phyloP scores from a whole-genome alignment of 2,329 filamentous ascomycete species.

The Sphaerostilbella broomeana region DNA sequence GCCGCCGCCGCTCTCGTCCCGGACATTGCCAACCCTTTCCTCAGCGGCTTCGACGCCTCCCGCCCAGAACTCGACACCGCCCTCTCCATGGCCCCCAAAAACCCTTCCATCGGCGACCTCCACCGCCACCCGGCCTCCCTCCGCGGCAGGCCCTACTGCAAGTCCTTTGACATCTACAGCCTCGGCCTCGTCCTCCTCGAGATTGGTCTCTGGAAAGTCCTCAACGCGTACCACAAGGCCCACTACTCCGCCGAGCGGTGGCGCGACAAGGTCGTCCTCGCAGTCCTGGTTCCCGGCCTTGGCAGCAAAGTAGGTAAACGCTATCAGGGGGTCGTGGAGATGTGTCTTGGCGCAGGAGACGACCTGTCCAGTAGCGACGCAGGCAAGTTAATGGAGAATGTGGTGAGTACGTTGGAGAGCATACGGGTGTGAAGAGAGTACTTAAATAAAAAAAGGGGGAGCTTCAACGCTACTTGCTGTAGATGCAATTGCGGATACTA shows the following conservation, averaged over 20 bases:
- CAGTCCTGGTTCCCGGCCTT: constrained; percentile 34
- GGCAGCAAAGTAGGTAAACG: constrained; percentile 35
- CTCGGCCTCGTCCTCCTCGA: constrained; percentile 45
- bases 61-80: constrained; percentile 46
- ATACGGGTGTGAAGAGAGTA: constrained; percentile 24
- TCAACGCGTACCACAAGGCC: constrained; percentile 35
- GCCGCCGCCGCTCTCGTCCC: constrained; percentile 32
- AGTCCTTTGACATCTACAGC: constrained; percentile 47
- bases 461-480: too few relatives aligned
- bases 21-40: constrained; percentile 36
- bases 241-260: constrained; percentile 37
- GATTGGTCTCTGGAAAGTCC: constrained; percentile 42
- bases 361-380: constrained; percentile 32
- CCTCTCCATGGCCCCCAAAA: constrained; percentile 39
- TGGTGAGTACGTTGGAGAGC: constrained; percentile 35
- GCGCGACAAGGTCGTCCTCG: constrained; percentile 35
- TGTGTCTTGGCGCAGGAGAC: constrained; percentile 32
- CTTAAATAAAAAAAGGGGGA: too few relatives aligned
- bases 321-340: constrained; percentile 37
- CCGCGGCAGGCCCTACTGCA: constrained; percentile 37
- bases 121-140: constrained; percentile 41
- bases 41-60: constrained; percentile 50
- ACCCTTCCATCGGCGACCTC: constrained; percentile 36
- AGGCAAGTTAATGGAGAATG: constrained; percentile 35
- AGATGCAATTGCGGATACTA: too few relatives aligned